These are phyloP conservation scores for Massariosphaeria phaeospora DNA, from an alignment of 495 filamentous ascomycete species.

Conservation along the genomic window DNA sequence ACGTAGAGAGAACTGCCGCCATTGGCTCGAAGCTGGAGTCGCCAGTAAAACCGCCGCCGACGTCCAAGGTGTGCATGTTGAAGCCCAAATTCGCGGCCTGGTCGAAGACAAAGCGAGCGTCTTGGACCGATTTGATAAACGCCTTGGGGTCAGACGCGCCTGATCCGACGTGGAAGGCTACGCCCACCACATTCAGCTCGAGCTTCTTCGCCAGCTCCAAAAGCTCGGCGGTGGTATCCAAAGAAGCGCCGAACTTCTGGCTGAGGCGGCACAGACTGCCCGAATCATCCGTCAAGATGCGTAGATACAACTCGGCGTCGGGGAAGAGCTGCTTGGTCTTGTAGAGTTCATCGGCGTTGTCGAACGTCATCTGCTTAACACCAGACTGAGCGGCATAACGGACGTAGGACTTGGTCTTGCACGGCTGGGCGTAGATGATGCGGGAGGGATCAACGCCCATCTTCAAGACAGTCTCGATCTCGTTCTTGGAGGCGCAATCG, in stretches of 20 bases:
- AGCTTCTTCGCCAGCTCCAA: conserved; percentile 76
- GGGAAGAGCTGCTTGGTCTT: conserved; percentile 92
- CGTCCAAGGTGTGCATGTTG: conserved; percentile 79
- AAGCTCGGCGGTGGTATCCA: conserved; percentile 72
- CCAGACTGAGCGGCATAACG: conserved; percentile 75
- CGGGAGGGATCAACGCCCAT: conserved; percentile 82
- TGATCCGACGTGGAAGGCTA: conserved; percentile 97
- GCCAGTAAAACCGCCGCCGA: conserved; percentile 85
- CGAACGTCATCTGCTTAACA: conserved; percentile 98
- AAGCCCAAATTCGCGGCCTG: conserved; percentile 74
- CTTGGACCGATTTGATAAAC: conserved; percentile 82
- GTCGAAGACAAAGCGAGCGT: conserved; percentile 85
- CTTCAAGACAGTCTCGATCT: conserved; percentile 85
- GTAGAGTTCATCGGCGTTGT: conserved; percentile 95
- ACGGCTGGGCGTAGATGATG: conserved; percentile 98
- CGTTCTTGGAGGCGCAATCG: conserved; percentile 94
- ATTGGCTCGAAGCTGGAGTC: conserved; percentile 90
- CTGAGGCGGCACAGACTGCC: conserved; percentile 89
- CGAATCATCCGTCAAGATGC: conserved; percentile 94
- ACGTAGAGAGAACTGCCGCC: conserved; percentile 70
- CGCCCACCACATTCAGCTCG: conserved; percentile 92
- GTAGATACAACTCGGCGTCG: conserved; percentile 82
- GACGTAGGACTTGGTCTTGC: conserved; percentile 97
- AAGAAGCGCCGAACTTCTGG: conserved; percentile 90
- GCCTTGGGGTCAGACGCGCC: conserved; percentile 85